Conservation (phyloP, 495 filamentous ascomycete species). For the Astrothelium subdiscretum region DNA sequence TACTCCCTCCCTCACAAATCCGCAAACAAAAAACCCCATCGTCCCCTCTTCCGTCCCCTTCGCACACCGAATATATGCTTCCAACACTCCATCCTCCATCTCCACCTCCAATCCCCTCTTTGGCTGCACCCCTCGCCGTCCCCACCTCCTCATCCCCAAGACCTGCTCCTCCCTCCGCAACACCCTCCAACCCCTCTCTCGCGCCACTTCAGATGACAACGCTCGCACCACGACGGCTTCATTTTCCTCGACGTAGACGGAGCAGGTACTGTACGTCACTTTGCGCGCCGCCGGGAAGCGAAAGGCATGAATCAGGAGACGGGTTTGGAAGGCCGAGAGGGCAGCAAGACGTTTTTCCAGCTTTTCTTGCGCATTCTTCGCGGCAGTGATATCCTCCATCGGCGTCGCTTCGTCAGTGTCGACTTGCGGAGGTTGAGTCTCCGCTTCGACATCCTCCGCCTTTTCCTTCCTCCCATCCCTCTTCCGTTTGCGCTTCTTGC, state of each 20-base stretch:
- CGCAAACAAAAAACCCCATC: conserved; percentile 62
- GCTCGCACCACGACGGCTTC: conserved; percentile 68
- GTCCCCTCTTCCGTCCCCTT: conserved; percentile 69
- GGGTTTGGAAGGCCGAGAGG: conserved; percentile 28
- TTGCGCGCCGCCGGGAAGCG: conserved; percentile 62
- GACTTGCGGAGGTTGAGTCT: too few species aligned
- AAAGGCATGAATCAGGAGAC: conserved; percentile 45
- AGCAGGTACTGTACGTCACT: conserved; percentile 90
- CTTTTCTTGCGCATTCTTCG: not conserved
- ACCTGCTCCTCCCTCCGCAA: conserved; percentile 59
- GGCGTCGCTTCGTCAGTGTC: not conserved
- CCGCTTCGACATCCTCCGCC: too few species aligned
- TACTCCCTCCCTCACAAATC: conserved; percentile 44
- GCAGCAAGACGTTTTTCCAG: conserved; percentile 48
- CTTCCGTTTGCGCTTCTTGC: conserved; percentile 17
- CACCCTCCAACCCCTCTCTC: conserved; percentile 62
- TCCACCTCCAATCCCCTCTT: conserved; percentile 10
- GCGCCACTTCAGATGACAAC: conserved; percentile 52
- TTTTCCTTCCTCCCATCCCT: not conserved
- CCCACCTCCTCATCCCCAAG: conserved; percentile 58
- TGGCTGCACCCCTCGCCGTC: conserved; percentile 49
- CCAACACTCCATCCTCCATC: conserved; percentile 14
- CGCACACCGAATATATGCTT: conserved; percentile 66
- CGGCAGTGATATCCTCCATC: not conserved
- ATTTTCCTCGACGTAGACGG: conserved; percentile 74